Conservation (phyloP, 352 stramenopile genomes). For the Pythium brassicae region DNA sequence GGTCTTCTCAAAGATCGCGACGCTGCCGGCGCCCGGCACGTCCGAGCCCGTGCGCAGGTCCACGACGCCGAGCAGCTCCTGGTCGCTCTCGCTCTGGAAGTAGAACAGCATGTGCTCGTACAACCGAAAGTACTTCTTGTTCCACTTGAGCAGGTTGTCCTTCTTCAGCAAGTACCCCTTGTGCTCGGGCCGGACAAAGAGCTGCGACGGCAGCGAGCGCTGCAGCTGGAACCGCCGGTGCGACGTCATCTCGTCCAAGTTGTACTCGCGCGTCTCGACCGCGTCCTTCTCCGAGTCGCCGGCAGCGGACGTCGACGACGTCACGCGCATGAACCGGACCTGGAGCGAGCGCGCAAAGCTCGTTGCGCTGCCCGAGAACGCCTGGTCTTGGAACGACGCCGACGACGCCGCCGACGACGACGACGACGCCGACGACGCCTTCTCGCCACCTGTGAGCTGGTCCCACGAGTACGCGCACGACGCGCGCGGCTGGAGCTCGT, state of each 20-base stretch:
- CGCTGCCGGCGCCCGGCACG: slow-evolving; percentile 61
- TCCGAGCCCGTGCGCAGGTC: slow-evolving; percentile 67
- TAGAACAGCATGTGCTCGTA: slow-evolving; percentile 89
- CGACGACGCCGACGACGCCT: slow-evolving; percentile 52
- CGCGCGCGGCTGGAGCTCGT: slow-evolving; percentile 65
- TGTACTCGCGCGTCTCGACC: slow-evolving; percentile 85
- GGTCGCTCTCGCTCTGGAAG: slow-evolving; percentile 79
- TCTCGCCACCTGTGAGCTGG: slow-evolving; percentile 61
- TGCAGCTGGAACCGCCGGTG: slow-evolving; percentile 80
- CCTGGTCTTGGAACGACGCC: slow-evolving; percentile 58
- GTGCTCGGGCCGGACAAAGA: slow-evolving; percentile 76
- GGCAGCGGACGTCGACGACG: slow-evolving; percentile 53
- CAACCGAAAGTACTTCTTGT: slow-evolving; percentile 85
- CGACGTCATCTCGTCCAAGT: slow-evolving; percentile 82
- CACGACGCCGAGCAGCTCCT: slow-evolving; percentile 81
- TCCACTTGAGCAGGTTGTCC: slow-evolving; percentile 88
- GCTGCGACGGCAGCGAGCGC: slow-evolving; percentile 69
- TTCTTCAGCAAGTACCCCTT: slow-evolving; percentile 84
- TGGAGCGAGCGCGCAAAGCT: slow-evolving; percentile 66
- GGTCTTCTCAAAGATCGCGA: slow-evolving; percentile 82
- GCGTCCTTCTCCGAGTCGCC: slow-evolving; percentile 69
- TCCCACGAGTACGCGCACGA: slow-evolving; percentile 88
- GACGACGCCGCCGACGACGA: slow-evolving; percentile 50
- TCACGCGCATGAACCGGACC: slow-evolving; percentile 87
- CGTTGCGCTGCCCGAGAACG: slow-evolving; percentile 49